Evolutionary conservation across 2,329 filamentous ascomycete species (phyloP).

Genomic region (Fusarium temperatum): DNA sequence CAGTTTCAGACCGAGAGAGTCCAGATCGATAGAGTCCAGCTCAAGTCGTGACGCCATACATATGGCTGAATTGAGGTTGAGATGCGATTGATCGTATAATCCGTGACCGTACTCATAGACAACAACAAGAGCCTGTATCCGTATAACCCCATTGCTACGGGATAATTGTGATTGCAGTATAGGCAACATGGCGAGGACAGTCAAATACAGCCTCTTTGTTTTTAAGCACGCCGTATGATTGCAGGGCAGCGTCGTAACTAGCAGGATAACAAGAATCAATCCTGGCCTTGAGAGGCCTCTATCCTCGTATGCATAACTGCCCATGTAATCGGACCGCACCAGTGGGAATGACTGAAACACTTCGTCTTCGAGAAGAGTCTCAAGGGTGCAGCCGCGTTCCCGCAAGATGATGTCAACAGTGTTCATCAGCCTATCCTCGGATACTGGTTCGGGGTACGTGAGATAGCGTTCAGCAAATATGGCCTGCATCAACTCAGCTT

Average conservation of each 20-base stretch:
- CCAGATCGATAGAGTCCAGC: not conserved
- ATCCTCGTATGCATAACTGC: not conserved
- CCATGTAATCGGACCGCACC: not conserved
- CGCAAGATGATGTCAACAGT: not conserved
- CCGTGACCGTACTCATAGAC: not conserved
- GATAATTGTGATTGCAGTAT: not conserved
- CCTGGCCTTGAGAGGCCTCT: not conserved
- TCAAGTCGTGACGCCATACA: not conserved
- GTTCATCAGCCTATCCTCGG: not conserved
- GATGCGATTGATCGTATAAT: not conserved
- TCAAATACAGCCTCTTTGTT: not conserved
- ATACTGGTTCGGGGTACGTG: accelerated
- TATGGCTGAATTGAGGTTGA: not conserved
- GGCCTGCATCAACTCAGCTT: not conserved
- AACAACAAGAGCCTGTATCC: not conserved
- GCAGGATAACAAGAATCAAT: not conserved
- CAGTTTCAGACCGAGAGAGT: no score
- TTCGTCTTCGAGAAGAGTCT: not conserved
- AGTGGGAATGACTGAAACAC: not conserved
- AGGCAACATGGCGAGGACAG: not conserved
- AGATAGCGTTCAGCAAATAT: not conserved
- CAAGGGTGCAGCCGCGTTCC: not conserved
- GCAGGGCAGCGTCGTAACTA: not conserved
- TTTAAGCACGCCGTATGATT: not conserved
- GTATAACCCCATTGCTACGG: not conserved